Conservation (phyloP, 371 early-diverging fungal genomes). For the Mucor lusitanicus region DNA sequence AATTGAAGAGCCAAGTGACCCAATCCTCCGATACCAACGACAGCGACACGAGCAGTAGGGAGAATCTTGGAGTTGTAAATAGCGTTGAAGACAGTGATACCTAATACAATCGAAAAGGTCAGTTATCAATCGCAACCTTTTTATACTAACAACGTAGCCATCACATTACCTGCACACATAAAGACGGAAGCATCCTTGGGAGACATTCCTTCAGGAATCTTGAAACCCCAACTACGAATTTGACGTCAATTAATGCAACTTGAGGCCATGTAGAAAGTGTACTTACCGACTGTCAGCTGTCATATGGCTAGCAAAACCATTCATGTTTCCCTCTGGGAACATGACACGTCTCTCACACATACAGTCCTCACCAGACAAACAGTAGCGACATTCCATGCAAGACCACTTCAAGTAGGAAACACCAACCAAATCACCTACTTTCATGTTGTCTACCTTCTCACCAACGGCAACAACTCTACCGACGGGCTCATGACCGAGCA, state of each 20-base stretch:
- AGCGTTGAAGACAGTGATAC: slow-evolving; percentile 57
- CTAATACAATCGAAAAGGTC: too few relatives aligned
- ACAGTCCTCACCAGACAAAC: slow-evolving; percentile 47
- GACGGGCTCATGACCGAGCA: slow-evolving; percentile 57
- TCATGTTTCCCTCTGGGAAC: slow-evolving; percentile 52
- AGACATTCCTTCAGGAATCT: slow-evolving; percentile 55
- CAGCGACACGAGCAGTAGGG: slow-evolving; percentile 59
- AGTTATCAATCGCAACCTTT: too few relatives aligned
- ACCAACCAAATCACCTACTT: slow-evolving; percentile 58
- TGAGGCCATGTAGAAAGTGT: too few relatives aligned
- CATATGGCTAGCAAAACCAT: slow-evolving; percentile 47
- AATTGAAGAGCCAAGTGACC: slow-evolving; percentile 71
- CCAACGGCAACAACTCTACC: slow-evolving; percentile 50
- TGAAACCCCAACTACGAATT: slow-evolving; percentile 21
- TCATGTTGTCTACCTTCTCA: slow-evolving; percentile 38
- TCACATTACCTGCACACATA: slow-evolving; percentile 74
- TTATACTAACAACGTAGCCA: too few relatives aligned
- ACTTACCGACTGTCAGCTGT: slow-evolving; percentile 48
- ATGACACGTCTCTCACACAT: slow-evolving; percentile 42
- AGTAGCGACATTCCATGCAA: slow-evolving; percentile 46
- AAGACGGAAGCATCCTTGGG: slow-evolving; percentile 56
- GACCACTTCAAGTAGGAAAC: slow-evolving; percentile 42
- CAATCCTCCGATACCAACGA: slow-evolving; percentile 74
- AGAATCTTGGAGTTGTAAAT: slow-evolving; percentile 43
- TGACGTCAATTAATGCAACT: background rate